Base-by-base conservation (phyloP, 2,329 filamentous ascomycete genomes). In the Immersiporthe knoxdaviesiana region DNA sequence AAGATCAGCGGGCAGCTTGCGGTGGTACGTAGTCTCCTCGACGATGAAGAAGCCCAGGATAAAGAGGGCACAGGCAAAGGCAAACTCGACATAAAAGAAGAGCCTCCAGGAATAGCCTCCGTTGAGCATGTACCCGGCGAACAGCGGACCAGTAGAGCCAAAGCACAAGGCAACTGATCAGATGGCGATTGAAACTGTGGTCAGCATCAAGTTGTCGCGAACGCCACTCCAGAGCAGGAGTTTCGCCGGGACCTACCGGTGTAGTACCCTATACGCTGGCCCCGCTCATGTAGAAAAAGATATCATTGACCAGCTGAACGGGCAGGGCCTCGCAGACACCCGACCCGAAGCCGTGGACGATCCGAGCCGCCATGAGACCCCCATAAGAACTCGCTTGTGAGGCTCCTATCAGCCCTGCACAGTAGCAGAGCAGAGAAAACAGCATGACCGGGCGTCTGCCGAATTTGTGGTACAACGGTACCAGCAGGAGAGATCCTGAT, bases 71-170 rank as follows among this genome's bases (percentile, higher is more conserved):
- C 58, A 71, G 30, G 70, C 76, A 61, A 89, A 88, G 2, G 85
- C 87, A 62, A 87, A 81, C 71, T 85, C 83, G 66, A 89, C 86
- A 74, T 88, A 88, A 79, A 89, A 89, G 78, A 86, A 89, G 0
- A 89, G 81, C 21, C 84, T 80, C 86, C 87, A 89, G 8, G 85
- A 87, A 73, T 86, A 84, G 12, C 85, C 84, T 0, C 81, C 86
- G 0, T 83, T 81, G 8, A 89, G 82, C 86, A 89, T 89, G 75
- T 88, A 89, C 16, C 87, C 86, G 1, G 87, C 85, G 63, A 86
- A 88, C 1, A 89, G 78, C 0, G 87, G 85, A 0, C 86, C 85
- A 0, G 84, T 85, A 0, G 85, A 79, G 5, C 86, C 86, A 14
- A 87, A 80, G 72, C 86, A 88, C 56, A 89, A 81, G 63, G 82